Evolutionary conservation across 164 flowering plant genomes (phyloP).

Genomic region (Kingdonia uniflora): DNA sequence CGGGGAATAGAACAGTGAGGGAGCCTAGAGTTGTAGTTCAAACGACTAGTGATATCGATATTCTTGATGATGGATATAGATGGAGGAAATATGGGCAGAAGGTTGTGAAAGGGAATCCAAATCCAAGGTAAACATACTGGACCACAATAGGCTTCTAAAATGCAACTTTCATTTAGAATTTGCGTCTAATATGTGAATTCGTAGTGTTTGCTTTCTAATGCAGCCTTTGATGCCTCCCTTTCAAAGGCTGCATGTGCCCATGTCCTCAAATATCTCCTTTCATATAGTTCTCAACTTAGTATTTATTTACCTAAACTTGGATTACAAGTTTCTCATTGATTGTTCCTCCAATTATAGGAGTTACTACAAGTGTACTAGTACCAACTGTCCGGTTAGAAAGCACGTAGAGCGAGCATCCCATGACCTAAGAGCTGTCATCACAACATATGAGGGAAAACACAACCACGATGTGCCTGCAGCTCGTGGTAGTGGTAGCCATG

Average conservation of each 20-base stretch:
- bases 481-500: conserved; percentile 46
- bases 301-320: too few relatives aligned
- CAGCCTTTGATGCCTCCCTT: background rate
- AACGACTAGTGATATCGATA: conserved; percentile 82
- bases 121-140: conserved; percentile 50
- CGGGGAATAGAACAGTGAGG: conserved; percentile 62
- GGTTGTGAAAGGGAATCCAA: too few relatives aligned
- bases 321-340: too few relatives aligned
- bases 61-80: conserved; percentile 83
- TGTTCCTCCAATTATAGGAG: conserved; percentile 39
- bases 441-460: conserved; percentile 89
- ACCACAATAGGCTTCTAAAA: background rate
- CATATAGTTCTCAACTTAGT: background rate
- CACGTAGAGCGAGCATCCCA: conserved; percentile 84
- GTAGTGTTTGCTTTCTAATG: background rate
- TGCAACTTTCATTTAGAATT: background rate
- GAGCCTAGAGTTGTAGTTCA: conserved; percentile 89
- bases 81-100: conserved; percentile 97
- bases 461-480: conserved; percentile 91
- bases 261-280: background rate
- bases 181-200: background rate
- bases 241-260: background rate
- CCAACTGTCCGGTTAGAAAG: conserved; percentile 74
- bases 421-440: conserved; percentile 70
- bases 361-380: conserved; percentile 75